These are phyloP conservation scores for Alternaria viburni DNA, from an alignment of 2,329 filamentous ascomycete genomes.

Conservation along the genomic window DNA sequence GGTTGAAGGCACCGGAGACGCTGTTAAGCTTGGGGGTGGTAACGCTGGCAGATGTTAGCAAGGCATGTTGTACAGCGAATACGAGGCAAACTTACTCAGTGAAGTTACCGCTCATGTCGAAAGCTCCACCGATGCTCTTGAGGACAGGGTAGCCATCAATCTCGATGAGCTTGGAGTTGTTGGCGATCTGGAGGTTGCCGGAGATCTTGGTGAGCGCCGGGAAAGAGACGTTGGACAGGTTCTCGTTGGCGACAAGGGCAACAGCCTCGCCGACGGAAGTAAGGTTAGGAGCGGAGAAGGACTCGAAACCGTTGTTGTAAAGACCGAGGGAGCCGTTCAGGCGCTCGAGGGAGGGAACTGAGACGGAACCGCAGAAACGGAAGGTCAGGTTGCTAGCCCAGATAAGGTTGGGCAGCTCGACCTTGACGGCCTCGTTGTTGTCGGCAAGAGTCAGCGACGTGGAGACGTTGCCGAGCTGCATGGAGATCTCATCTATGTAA, in stretches of 20 bases:
- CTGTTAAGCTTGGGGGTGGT: slow-evolving; percentile 63
- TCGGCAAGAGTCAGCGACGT: slow-evolving; percentile 73
- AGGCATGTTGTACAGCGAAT: background rate
- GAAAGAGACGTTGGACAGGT: slow-evolving; percentile 76
- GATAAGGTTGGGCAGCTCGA: slow-evolving; percentile 79
- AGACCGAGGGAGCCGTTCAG: slow-evolving; percentile 85
- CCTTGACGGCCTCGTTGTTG: slow-evolving; percentile 76
- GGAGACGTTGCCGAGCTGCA: slow-evolving; percentile 78
- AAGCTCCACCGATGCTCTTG: slow-evolving; percentile 73
- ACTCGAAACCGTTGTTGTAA: slow-evolving; percentile 75
- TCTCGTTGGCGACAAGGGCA: slow-evolving; percentile 62
- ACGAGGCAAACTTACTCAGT: slow-evolving; percentile 66
- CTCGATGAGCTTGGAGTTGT: slow-evolving; percentile 77
- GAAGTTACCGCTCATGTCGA: slow-evolving; percentile 87
- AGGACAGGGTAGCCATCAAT: slow-evolving; percentile 74
- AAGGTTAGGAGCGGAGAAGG: slow-evolving; percentile 71
- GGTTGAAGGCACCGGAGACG: slow-evolving; percentile 59
- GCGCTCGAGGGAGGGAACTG: slow-evolving; percentile 72
- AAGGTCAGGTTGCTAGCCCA: slow-evolving; percentile 82
- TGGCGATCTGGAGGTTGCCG: slow-evolving; percentile 84
- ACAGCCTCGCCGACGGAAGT: slow-evolving; percentile 67
- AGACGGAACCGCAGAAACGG: slow-evolving; percentile 77
- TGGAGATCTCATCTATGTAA: slow-evolving; percentile 75
- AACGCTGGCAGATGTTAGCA: slow-evolving; percentile 63
- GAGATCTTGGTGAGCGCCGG: slow-evolving; percentile 70